Conservation (phyloP, 1,139 yeast genomes). For the Suhomyces chickasaworum region DNA sequence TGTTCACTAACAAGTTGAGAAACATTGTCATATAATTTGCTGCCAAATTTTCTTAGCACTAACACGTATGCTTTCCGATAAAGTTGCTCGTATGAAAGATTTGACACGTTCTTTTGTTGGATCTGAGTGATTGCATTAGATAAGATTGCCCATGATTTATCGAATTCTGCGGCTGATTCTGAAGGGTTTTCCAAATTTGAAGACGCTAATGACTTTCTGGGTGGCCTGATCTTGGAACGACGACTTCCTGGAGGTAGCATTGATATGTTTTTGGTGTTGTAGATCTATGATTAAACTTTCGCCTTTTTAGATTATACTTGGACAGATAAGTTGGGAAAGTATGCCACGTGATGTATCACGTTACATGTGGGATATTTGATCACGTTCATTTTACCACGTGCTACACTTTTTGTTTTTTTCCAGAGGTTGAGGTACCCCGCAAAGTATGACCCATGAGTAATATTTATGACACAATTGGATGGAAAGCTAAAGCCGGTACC, state of each 20-base stretch:
- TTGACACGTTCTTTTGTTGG: slow-evolving; percentile 70
- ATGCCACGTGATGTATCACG: neutral
- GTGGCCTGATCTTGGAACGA: slow-evolving; percentile 72
- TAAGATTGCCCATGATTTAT: slow-evolving; percentile 69
- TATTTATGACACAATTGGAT: slow-evolving; percentile 6
- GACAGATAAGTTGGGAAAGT: neutral
- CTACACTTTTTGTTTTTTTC: neutral
- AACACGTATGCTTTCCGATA: slow-evolving; percentile 81
- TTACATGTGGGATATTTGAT: neutral
- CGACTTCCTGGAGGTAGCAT: slow-evolving; percentile 48
- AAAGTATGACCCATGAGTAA: slow-evolving; percentile 6
- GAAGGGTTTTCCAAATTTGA: slow-evolving; percentile 22
- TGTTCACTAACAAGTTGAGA: slow-evolving; percentile 52
- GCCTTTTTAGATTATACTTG: neutral
- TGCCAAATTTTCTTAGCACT: slow-evolving; percentile 76
- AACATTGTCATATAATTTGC: slow-evolving; percentile 66
- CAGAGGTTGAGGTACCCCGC: neutral
- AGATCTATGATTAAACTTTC: neutral
- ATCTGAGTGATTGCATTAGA: slow-evolving; percentile 79
- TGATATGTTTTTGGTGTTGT: neutral
- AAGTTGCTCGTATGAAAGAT: slow-evolving; percentile 79
- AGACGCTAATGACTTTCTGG: slow-evolving; percentile 52
- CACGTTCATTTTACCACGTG: too few relatives aligned
- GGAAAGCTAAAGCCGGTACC: neutral
- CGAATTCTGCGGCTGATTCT: slow-evolving; percentile 54